phyloP scores from a whole-genome alignment of 2,329 filamentous ascomycete species.

The Byssothecium circinans region DNA sequence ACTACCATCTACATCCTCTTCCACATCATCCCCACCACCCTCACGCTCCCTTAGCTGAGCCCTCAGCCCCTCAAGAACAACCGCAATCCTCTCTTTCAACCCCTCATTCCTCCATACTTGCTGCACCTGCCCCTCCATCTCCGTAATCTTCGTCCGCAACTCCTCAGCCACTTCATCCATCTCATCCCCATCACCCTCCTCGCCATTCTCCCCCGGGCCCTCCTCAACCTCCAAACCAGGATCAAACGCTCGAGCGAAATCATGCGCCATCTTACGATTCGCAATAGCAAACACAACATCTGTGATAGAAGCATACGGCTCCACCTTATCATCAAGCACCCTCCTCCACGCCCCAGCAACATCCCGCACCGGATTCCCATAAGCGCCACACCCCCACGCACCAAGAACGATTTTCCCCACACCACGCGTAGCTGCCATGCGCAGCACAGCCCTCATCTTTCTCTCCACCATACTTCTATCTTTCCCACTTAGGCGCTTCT shows the following conservation, averaged over 20 bases:
- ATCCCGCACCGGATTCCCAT: slow-evolving; percentile 63
- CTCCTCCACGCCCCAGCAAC: slow-evolving; percentile 59
- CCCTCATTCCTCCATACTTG: slow-evolving; percentile 40
- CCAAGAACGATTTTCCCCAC: slow-evolving; percentile 59
- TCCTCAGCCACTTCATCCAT: slow-evolving; percentile 31
- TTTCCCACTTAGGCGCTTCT: slow-evolving; percentile 27
- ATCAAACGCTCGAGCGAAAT: slow-evolving; percentile 56
- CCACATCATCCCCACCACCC: slow-evolving; percentile 4
- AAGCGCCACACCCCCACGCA: slow-evolving; percentile 67
- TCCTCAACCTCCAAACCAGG: slow-evolving; percentile 40
- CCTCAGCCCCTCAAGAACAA: slow-evolving; percentile 35
- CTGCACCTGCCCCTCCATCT: slow-evolving; percentile 38
- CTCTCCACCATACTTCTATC: slow-evolving; percentile 54
- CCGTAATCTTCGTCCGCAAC: slow-evolving; percentile 36
- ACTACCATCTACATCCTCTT: no score
- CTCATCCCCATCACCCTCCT: slow-evolving; percentile 24
- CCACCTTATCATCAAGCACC: slow-evolving; percentile 20
- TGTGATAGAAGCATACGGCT: slow-evolving; percentile 51
- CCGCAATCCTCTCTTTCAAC: slow-evolving; percentile 33
- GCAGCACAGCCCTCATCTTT: slow-evolving; percentile 62
- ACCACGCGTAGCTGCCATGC: slow-evolving; percentile 51
- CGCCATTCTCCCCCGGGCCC: slow-evolving; percentile 46
- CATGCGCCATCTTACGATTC: slow-evolving; percentile 54
- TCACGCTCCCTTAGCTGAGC: slow-evolving; percentile 29
- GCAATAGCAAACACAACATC: slow-evolving; percentile 63